Percentiles rank a stretch among this genome's conserved stretches.
Conservation (phyloP, 1,284 basidiomycete species). For the Heterobasidion occidentale region DNA sequence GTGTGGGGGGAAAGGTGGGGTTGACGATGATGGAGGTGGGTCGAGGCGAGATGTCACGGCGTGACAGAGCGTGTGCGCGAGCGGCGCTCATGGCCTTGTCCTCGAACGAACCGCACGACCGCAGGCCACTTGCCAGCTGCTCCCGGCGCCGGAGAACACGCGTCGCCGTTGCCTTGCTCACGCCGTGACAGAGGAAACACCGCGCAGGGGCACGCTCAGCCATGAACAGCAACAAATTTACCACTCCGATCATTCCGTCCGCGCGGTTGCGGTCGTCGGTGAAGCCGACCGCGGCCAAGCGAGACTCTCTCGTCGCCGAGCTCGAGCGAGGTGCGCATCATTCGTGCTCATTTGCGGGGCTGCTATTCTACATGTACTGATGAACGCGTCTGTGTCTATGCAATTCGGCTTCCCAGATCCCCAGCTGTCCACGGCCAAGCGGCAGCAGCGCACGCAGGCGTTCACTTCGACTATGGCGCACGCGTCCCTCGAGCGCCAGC, state of each 20-base stretch:
- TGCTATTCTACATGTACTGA: neutral
- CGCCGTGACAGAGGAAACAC: too few relatives aligned
- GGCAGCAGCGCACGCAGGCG: conserved; percentile 50
- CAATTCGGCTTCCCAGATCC: conserved; percentile 33
- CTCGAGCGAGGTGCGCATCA: conserved; percentile 47
- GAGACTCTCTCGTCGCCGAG: conserved; percentile 58
- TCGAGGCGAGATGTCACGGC: neutral
- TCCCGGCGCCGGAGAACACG: too few relatives aligned
- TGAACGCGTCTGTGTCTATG: neutral
- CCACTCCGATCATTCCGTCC: conserved; percentile 17
- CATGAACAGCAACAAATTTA: conserved; percentile 15
- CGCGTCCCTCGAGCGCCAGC: conserved; percentile 52
- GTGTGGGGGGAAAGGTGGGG: neutral
- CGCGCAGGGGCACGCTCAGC: too few relatives aligned
- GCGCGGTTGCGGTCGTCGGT: conserved; percentile 13
- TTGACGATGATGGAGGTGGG: neutral
- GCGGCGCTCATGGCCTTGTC: neutral
- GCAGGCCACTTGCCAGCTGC: too few relatives aligned
- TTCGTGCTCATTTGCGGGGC: neutral
- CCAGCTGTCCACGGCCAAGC: conserved; percentile 50
- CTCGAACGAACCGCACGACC: neutral
- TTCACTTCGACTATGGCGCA: conserved; percentile 52
- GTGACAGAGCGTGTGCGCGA: neutral
- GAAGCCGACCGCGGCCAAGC: conserved; percentile 30
- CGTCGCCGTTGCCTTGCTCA: too few relatives aligned